Evolutionary conservation across 371 early-diverging fungal genomes (phyloP).

Genomic region (Entomophthora muscae): DNA sequence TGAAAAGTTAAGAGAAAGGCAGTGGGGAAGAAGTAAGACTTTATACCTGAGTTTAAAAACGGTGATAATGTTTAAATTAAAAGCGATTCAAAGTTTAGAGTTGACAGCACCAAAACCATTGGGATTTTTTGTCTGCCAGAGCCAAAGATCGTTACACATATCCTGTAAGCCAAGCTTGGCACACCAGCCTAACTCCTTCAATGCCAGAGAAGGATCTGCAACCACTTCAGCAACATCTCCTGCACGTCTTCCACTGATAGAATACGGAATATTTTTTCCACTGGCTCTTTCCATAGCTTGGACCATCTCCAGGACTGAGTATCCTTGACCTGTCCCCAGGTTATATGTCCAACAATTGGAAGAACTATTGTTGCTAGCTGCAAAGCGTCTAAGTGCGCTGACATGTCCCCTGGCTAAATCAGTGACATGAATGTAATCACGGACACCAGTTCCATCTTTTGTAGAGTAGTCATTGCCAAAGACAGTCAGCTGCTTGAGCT

Average conservation of each 20-base stretch:
- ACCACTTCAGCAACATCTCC: constrained; percentile 73
- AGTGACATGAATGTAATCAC: constrained; percentile 83
- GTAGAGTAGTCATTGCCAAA: constrained; percentile 76
- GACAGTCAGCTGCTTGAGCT: constrained; percentile 46
- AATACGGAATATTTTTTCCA: constrained; percentile 43
- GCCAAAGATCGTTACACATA: constrained; percentile 81
- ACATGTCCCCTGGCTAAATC: constrained; percentile 79
- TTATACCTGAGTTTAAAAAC: no score
- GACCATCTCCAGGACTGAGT: constrained; percentile 78
- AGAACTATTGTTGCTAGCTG: constrained; percentile 11
- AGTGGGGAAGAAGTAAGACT: no score
- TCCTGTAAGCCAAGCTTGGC: constrained; percentile 46
- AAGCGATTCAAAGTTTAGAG: neutral
- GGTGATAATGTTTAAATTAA: no score
- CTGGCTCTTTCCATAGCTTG: constrained; percentile 49
- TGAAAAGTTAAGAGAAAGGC: no score
- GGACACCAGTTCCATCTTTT: constrained; percentile 67
- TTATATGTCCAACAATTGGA: constrained; percentile 53
- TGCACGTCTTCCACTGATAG: constrained; percentile 39
- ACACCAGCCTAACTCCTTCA: constrained; percentile 52
- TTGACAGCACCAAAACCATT: constrained; percentile 25
- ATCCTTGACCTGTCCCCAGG: constrained; percentile 72
- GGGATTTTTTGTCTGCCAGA: constrained; percentile 58
- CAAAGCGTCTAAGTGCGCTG: constrained; percentile 51
- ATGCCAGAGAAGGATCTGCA: constrained; percentile 55